Evolutionary conservation across 495 filamentous ascomycete species (phyloP).

Genomic region (Corynascus novoguineensis): DNA sequence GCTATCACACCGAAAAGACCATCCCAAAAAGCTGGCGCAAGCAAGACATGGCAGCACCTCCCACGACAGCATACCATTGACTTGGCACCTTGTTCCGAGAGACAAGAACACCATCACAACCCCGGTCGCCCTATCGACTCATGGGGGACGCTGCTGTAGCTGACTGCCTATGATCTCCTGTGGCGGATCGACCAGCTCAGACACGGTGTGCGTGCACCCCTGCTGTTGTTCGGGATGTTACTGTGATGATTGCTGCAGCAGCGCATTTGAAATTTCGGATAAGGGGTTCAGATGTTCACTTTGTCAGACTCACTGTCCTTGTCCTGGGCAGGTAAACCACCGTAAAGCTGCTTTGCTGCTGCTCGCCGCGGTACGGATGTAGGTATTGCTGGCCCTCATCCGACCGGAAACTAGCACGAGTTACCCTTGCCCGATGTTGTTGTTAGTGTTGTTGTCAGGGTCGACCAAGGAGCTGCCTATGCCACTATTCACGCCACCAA

Average conservation of each 20-base stretch:
- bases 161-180: slow-evolving; percentile 20
- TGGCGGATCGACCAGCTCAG: slow-evolving; percentile 18
- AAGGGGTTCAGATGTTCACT: neutral
- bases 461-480: neutral
- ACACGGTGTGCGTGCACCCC: neutral
- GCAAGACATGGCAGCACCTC: no score
- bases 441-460: no score
- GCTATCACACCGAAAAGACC: no score
- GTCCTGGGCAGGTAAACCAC: neutral
- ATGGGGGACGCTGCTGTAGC: neutral
- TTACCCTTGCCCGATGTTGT: neutral
- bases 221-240: slow-evolving; percentile 7
- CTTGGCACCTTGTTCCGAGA: no score
- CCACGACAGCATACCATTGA: no score
- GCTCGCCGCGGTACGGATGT: neutral
- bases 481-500: neutral
- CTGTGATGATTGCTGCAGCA: no score
- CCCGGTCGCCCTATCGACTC: neutral
- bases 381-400: slow-evolving; percentile 11
- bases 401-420: slow-evolving; percentile 13
- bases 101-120: neutral
- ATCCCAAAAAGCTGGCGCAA: no score
- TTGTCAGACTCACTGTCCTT: neutral
- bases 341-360: slow-evolving; percentile 3
- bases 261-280: no score